phyloP scores from a whole-genome alignment of 2,329 filamentous ascomycete genomes.

The Colletotrichum sp. region DNA sequence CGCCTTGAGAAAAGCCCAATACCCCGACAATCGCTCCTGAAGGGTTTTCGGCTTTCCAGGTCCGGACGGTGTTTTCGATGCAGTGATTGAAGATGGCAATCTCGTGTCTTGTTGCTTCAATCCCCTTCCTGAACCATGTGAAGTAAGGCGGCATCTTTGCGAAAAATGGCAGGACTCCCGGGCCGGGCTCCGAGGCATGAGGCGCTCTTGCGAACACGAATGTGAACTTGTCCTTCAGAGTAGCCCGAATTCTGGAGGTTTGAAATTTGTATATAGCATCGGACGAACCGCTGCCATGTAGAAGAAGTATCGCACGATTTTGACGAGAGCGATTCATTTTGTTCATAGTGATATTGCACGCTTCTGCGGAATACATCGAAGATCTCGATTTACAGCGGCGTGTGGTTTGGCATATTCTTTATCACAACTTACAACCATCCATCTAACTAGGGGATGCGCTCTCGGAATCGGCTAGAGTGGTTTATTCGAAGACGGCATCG shows the following conservation, averaged over 20 bases:
- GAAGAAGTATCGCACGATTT: not conserved
- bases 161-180: not conserved
- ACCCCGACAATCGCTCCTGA: not conserved
- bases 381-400: not conserved
- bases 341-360: not conserved
- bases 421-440: not conserved
- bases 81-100: not conserved
- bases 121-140: not conserved
- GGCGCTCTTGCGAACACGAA: not conserved
- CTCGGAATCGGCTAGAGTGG: not conserved
- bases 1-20: not conserved
- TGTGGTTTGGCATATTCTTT: not conserved
- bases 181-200: not conserved
- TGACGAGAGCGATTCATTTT: not conserved
- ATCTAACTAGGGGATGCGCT: not conserved
- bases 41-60: not conserved
- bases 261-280: not conserved
- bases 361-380: not conserved
- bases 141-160: not conserved
- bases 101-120: not conserved
- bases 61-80: not conserved
- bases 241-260: not conserved
- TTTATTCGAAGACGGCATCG: not conserved
- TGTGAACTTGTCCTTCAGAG: not conserved
- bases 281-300: not conserved